Conservation (phyloP, 164 flowering plant genomes). For the Sedum album region DNA sequence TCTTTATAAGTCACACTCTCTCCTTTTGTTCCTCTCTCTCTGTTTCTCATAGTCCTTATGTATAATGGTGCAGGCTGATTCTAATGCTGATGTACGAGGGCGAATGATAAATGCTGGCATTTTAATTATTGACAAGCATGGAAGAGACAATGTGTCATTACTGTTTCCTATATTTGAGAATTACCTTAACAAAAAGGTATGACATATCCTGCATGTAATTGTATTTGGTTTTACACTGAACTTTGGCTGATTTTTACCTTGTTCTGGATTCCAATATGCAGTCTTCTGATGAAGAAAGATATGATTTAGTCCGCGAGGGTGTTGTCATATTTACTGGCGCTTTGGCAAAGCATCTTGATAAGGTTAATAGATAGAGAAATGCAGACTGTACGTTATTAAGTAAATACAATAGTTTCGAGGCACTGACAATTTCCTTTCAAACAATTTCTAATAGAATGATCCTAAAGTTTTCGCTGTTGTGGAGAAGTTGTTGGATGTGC, state of each 20-base stretch:
- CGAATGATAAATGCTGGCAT: conserved; percentile 99
- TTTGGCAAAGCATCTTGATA: conserved; percentile 79
- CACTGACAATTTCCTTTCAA: neutral
- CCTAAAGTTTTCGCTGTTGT: conserved; percentile 89
- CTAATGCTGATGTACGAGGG: conserved; percentile 88
- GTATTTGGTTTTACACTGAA: neutral
- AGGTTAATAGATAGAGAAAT: conserved; percentile 39
- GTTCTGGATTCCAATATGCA: conserved; percentile 19
- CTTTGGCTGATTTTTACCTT: neutral
- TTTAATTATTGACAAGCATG: conserved; percentile 86
- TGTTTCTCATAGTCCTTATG: neutral
- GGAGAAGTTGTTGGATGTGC: conserved; percentile 88
- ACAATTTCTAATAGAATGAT: conserved; percentile 52
- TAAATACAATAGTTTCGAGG: neutral
- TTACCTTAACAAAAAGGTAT: conserved; percentile 88
- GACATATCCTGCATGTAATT: neutral
- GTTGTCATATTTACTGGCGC: conserved; percentile 97
- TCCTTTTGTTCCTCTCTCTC: neutral
- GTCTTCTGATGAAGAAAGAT: conserved; percentile 89
- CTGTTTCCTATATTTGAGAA: conserved; percentile 97
- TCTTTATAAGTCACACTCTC: conserved; percentile 6
- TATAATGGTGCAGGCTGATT: conserved; percentile 69
- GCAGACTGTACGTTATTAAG: neutral
- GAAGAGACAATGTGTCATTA: conserved; percentile 82
- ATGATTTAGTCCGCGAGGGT: conserved; percentile 97